Evolutionary conservation across 257 asterid species (phyloP).

Genomic region (Asclepias syriaca): DNA sequence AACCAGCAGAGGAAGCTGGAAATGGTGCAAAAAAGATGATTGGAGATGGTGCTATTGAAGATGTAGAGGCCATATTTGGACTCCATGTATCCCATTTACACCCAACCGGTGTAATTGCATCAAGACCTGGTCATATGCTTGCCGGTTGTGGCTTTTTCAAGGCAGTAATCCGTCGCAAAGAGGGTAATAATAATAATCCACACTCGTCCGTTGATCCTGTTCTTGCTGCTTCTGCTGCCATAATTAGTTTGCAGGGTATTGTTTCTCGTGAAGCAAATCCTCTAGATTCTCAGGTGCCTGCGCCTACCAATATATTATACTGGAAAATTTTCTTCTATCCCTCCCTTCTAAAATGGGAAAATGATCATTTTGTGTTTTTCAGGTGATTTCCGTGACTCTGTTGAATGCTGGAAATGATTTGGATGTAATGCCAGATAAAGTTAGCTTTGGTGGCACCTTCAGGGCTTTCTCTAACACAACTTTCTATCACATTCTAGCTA

Average conservation of each 20-base stretch:
- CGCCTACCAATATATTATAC: too few relatives aligned
- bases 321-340: too few relatives aligned
- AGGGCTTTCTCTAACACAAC: conserved; percentile 71
- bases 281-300: conserved; percentile 69
- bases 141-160: conserved; percentile 93
- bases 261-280: conserved; percentile 92
- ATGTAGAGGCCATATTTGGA: conserved; percentile 80
- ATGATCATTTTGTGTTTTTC: background rate
- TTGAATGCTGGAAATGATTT: conserved; percentile 50
- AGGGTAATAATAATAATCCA: conserved; percentile 17
- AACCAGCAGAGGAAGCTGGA: conserved; percentile 98
- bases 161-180: conserved; percentile 46
- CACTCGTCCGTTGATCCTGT: conserved; percentile 49
- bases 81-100: conserved; percentile 68
- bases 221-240: conserved; percentile 84
- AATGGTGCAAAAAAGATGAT: conserved; percentile 92
- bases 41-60: conserved; percentile 63
- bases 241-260: conserved; percentile 78
- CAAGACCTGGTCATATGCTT: conserved; percentile 78
- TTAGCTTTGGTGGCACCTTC: conserved; percentile 70
- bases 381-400: conserved; percentile 87
- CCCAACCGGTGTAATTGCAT: conserved; percentile 62
- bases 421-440: conserved; percentile 32
- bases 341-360: too few relatives aligned
- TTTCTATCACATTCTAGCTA: conserved; percentile 51